Evolutionary conservation across 164 flowering plant genomes (phyloP).

Genomic region (Aristolochia fimbriata): DNA sequence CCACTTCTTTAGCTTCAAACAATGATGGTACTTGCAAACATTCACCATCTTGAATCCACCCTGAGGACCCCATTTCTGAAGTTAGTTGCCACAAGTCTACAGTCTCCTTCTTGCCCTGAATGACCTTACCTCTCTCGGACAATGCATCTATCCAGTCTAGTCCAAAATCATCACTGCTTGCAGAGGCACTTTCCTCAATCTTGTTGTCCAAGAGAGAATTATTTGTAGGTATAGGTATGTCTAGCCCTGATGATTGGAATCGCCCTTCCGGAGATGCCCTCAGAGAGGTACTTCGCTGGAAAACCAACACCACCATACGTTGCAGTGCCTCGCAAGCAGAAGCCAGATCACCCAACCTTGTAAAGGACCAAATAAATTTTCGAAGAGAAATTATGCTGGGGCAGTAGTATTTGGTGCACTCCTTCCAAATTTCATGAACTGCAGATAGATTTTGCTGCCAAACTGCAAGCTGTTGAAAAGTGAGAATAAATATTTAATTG

Average conservation of each 20-base stretch:
- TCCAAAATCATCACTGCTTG: not conserved
- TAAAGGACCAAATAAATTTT: slow-evolving; percentile 56
- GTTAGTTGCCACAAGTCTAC: slow-evolving; percentile 2
- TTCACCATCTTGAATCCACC: no score
- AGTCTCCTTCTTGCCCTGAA: not conserved
- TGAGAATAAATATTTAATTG: no score
- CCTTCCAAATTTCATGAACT: slow-evolving; percentile 63
- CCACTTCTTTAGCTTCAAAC: slow-evolving; percentile 1
- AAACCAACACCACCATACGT: slow-evolving; percentile 49
- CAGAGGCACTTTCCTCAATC: slow-evolving; percentile 7
- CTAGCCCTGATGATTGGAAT: slow-evolving; percentile 30
- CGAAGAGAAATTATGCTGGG: slow-evolving; percentile 37
- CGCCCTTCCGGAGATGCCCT: slow-evolving; percentile 21
- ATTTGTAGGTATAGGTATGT: slow-evolving; percentile 56
- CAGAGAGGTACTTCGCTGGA: slow-evolving; percentile 18
- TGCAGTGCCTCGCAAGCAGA: slow-evolving; percentile 63
- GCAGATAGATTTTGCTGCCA: slow-evolving; percentile 46
- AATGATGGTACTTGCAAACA: not conserved
- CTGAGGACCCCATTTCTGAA: no score
- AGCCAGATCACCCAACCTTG: slow-evolving; percentile 52
- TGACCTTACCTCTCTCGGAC: not conserved
- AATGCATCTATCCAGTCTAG: not conserved
- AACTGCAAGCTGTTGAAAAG: slow-evolving; percentile 71
- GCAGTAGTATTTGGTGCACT: slow-evolving; percentile 40
- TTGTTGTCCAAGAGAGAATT: slow-evolving; percentile 6